Percentiles rank a stretch among this genome's conserved stretches.
These are phyloP conservation scores for Sechiopsis laciniata DNA, from an alignment of 306 rosid species.

Conservation along the genomic window DNA sequence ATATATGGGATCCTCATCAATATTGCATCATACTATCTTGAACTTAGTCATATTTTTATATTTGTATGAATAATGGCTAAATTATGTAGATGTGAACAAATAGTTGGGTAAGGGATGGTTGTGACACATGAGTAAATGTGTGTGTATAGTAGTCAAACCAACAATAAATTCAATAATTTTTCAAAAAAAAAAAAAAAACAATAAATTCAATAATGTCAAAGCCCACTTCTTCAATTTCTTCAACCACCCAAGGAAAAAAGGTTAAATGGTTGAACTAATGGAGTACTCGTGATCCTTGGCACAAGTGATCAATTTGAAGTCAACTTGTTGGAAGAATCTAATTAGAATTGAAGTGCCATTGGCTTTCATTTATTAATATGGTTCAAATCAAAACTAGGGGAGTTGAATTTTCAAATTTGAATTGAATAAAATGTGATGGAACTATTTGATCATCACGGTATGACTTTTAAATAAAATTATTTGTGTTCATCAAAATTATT, in stretches of 20 bases:
- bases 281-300: background rate
- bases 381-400: background rate
- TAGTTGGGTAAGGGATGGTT: conserved; percentile 2
- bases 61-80: too few species aligned
- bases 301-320: background rate
- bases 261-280: background rate
- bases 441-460: background rate
- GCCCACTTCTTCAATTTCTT: background rate
- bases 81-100: background rate
- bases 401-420: background rate
- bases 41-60: too few species aligned
- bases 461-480: too few species aligned
- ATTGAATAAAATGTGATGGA: background rate
- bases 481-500: too few species aligned
- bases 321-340: background rate
- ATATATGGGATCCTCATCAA: too few species aligned
- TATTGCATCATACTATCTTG: too few species aligned
- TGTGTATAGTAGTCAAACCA: background rate
- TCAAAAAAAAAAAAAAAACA: too few species aligned
- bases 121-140: background rate
- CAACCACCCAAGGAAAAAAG: conserved; percentile 1
- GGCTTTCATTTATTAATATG: background rate
- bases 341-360: background rate
- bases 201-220: conserved; percentile 9
- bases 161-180: background rate